phyloP scores from a whole-genome alignment of 768 basidiomycete species.

The Piloderma croceum region DNA sequence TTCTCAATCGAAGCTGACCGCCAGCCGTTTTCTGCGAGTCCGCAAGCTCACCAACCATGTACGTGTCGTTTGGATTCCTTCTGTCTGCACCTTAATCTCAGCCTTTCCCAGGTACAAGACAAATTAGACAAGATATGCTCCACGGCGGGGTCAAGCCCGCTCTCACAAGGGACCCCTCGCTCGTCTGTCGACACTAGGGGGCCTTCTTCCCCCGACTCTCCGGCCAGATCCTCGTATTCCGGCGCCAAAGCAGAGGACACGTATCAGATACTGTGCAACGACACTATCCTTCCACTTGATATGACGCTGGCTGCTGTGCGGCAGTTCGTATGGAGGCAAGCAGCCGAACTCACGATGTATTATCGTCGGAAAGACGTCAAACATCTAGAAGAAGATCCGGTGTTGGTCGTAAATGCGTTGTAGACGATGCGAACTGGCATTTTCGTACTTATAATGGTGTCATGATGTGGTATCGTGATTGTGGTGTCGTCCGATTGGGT shows the following conservation, averaged over 20 bases:
- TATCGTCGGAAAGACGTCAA: constrained; percentile 63
- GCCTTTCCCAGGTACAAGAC: constrained; percentile 62
- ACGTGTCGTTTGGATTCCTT: constrained; percentile 21
- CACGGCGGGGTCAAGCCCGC: too few relatives aligned
- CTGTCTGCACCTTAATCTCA: not conserved
- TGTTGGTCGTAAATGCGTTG: too few relatives aligned
- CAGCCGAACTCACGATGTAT: constrained; percentile 67
- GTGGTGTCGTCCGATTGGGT: too few relatives aligned
- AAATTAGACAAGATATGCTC: constrained; percentile 60
- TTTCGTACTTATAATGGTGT: too few relatives aligned
- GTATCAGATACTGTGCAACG: constrained; percentile 87
- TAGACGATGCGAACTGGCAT: too few relatives aligned
- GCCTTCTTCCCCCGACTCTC: constrained; percentile 10
- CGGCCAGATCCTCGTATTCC: constrained; percentile 16
- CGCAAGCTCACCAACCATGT: constrained; percentile 83
- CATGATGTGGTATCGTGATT: too few relatives aligned
- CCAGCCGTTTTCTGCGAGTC: constrained; percentile 78
- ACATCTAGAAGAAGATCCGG: too few relatives aligned
- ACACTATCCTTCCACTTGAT: constrained; percentile 71
- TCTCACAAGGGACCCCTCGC: constrained; percentile 11
- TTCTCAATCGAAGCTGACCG: constrained; percentile 80
- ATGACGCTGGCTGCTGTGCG: constrained; percentile 90
- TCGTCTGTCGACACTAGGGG: constrained; percentile 33
- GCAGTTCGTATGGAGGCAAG: constrained; percentile 83
- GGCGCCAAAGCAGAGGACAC: constrained; percentile 52